Evolutionary conservation across 176 grass and related monocot species (phyloP).

Genomic region (Calamus simplicifolius): DNA sequence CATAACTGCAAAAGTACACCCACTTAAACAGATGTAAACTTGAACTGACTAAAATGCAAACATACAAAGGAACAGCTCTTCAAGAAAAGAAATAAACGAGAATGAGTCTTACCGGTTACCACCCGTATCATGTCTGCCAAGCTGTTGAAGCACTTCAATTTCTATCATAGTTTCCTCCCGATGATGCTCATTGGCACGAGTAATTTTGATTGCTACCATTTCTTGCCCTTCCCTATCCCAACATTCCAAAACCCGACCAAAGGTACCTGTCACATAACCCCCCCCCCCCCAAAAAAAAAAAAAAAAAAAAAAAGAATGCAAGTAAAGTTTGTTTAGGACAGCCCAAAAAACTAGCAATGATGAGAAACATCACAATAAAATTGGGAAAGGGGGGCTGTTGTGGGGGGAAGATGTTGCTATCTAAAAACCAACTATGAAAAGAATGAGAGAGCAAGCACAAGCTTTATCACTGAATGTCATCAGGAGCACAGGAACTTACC

Average conservation of each 20-base stretch:
- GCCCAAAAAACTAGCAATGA: no score
- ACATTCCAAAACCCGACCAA: conserved; percentile 87
- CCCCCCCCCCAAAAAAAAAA: no score
- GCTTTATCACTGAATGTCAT: no score
- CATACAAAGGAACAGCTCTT: not conserved
- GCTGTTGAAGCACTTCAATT: conserved; percentile 72
- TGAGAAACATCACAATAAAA: no score
- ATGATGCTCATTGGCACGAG: conserved; percentile 66
- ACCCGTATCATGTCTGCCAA: conserved; percentile 47
- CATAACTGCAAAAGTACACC: conserved; percentile 44
- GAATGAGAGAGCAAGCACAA: no score
- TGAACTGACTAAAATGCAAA: conserved; percentile 9
- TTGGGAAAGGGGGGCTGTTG: no score
- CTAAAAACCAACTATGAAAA: no score
- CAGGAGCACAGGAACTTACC: not conserved
- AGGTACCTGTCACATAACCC: conserved; percentile 45
- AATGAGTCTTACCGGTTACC: conserved; percentile 49
- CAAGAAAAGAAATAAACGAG: not conserved
- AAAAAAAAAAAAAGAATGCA: not conserved
- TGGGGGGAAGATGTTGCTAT: no score
- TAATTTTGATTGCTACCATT: conserved; percentile 88
- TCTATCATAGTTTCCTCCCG: conserved; percentile 73
- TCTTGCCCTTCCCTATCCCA: conserved; percentile 88
- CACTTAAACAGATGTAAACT: conserved; percentile 23
- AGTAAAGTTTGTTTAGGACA: no score